phyloP scores from a whole-genome alignment of 2,329 filamentous ascomycete genomes.

The Zymoseptoria crescenta region DNA sequence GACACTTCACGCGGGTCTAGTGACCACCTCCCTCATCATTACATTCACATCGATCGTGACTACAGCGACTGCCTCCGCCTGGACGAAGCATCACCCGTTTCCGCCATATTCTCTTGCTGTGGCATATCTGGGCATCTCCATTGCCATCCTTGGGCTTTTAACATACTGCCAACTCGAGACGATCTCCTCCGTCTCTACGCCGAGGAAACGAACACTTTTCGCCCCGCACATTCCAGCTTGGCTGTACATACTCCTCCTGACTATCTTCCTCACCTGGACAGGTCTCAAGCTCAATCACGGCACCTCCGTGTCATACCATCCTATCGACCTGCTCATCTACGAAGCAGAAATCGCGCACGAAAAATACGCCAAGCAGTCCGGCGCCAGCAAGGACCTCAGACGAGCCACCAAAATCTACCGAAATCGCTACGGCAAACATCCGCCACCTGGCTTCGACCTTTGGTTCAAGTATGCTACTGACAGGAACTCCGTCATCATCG shows the following conservation, averaged over 20 bases:
- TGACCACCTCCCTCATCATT: conserved; percentile 34
- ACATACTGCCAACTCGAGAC: conserved; percentile 22
- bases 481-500: conserved; percentile 47
- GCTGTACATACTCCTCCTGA: conserved; percentile 32
- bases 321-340: conserved; percentile 49
- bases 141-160: conserved; percentile 26
- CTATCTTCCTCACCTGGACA: conserved; percentile 38
- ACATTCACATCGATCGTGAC: conserved; percentile 31
- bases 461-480: conserved; percentile 52
- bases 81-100: conserved; percentile 26
- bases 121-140: conserved; percentile 16
- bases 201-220: conserved; percentile 3
- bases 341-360: conserved; percentile 42
- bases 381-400: conserved; percentile 39
- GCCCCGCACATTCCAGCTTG: conserved; percentile 19
- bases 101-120: conserved; percentile 19
- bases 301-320: conserved; percentile 40
- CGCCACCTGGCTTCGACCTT: conserved; percentile 52
- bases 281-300: conserved; percentile 36
- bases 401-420: conserved; percentile 47
- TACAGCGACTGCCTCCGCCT: conserved; percentile 28
- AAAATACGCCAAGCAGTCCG: conserved; percentile 42
- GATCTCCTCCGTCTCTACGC: conserved; percentile 3
- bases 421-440: conserved; percentile 45
- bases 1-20: conserved; percentile 34